These are phyloP conservation scores for Pseudogymnoascus sp. DNA, from an alignment of 2,329 filamentous ascomycete genomes.

Conservation along the genomic window DNA sequence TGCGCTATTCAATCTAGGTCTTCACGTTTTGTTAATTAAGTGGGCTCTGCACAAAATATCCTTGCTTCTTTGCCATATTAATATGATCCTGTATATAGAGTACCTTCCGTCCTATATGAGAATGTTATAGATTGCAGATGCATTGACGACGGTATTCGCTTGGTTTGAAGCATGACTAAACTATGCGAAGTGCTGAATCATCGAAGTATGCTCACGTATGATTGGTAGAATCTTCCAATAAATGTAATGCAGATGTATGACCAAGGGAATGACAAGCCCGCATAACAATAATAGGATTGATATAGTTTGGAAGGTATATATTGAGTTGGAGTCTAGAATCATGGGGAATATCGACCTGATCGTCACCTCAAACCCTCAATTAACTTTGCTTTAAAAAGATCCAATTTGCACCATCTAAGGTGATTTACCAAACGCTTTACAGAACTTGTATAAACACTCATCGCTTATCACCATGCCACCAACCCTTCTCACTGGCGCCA, in stretches of 20 bases:
- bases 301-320: not conserved
- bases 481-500: conserved; percentile 26
- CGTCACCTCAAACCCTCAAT: not conserved
- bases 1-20: too few relatives aligned
- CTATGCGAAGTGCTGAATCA: not conserved
- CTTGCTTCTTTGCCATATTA: too few relatives aligned
- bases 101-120: too few relatives aligned
- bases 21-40: too few relatives aligned
- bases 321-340: not conserved
- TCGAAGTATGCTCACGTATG: not conserved
- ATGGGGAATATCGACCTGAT: not conserved
- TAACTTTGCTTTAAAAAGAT: not conserved
- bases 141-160: not conserved
- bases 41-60: too few relatives aligned
- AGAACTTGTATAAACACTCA: conserved; percentile 45
- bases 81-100: too few relatives aligned
- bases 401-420: not conserved
- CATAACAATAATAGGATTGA: not conserved
- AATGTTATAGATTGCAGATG: too few relatives aligned
- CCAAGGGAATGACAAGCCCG: not conserved
- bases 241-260: not conserved
- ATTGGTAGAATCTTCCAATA: not conserved
- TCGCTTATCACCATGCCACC: conserved; percentile 20
- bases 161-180: not conserved
- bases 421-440: conserved; percentile 36